Conservation (phyloP, 1,139 yeast genomes). For the Suhomyces chickasaworum region DNA sequence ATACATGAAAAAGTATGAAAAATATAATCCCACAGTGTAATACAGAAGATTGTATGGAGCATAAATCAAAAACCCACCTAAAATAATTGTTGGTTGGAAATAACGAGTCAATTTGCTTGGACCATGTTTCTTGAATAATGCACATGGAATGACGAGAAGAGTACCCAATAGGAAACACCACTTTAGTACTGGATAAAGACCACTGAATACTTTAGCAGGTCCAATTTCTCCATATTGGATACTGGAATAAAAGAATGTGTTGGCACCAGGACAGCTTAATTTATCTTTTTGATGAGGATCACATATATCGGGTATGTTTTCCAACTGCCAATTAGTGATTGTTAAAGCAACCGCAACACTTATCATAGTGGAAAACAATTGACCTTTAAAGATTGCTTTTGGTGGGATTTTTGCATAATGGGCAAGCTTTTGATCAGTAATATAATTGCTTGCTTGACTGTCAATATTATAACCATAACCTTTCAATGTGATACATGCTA, state of each 20-base stretch:
- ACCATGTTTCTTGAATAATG: slow-evolving; percentile 38
- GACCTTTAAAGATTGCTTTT: slow-evolving; percentile 60
- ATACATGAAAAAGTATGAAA: slow-evolving; percentile 55
- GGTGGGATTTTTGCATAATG: slow-evolving; percentile 67
- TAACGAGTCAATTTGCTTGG: slow-evolving; percentile 33
- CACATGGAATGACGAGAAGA: slow-evolving; percentile 45
- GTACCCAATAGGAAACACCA: slow-evolving; percentile 59
- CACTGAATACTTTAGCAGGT: slow-evolving; percentile 55
- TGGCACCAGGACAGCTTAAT: slow-evolving; percentile 53
- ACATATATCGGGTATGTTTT: slow-evolving; percentile 52
- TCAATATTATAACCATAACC: slow-evolving; percentile 62
- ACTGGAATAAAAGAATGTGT: slow-evolving; percentile 53
- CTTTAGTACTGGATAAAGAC: slow-evolving; percentile 50
- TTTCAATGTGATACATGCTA: slow-evolving; percentile 60
- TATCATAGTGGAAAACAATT: slow-evolving; percentile 47
- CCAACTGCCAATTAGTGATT: slow-evolving; percentile 56
- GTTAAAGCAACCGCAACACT: slow-evolving; percentile 53
- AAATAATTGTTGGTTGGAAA: slow-evolving; percentile 51
- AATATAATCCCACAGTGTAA: slow-evolving; percentile 52
- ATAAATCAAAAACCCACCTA: slow-evolving; percentile 48
- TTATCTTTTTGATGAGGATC: slow-evolving; percentile 39
- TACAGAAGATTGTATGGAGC: slow-evolving; percentile 62
- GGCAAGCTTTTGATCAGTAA: slow-evolving; percentile 59
- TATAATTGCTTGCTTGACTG: slow-evolving; percentile 62
- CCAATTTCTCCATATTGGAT: slow-evolving; percentile 70